Conservation (phyloP, 2,329 filamentous ascomycete genomes). For the Dactylellina leptospora region DNA sequence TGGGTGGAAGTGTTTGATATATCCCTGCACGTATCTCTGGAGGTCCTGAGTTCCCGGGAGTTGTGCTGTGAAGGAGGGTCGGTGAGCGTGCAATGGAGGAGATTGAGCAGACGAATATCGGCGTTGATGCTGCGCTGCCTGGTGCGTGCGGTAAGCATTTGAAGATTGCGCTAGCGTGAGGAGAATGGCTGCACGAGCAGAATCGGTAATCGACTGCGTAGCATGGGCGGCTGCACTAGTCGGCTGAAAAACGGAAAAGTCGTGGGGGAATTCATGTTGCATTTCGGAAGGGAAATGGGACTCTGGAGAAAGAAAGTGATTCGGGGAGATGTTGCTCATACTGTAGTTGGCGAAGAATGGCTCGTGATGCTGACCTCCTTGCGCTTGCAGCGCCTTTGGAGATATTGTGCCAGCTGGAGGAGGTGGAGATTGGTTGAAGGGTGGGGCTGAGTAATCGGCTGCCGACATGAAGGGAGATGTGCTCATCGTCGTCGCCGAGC, state of each 20-base stretch:
- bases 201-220: conserved; percentile 73
- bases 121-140: conserved; percentile 65
- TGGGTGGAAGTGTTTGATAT: conserved; percentile 90
- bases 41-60: conserved; percentile 85
- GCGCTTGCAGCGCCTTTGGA: conserved; percentile 55
- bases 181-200: conserved; percentile 71
- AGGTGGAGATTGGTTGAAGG: conserved; percentile 57
- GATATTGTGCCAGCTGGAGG: conserved; percentile 57
- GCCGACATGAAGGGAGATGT: conserved; percentile 55
- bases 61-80: conserved; percentile 59
- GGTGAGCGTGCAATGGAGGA: conserved; percentile 55
- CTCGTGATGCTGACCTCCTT: conserved; percentile 38
- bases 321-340: conserved; percentile 66
- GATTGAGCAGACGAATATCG: conserved; percentile 57
- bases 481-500: conserved; percentile 49
- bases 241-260: conserved; percentile 62
- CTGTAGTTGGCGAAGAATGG: conserved; percentile 49
- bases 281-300: conserved; percentile 62
- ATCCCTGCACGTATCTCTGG: conserved; percentile 87
- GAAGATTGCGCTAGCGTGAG: conserved; percentile 70
- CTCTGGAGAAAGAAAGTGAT: conserved; percentile 63
- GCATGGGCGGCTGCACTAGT: conserved; percentile 60
- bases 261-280: conserved; percentile 69
- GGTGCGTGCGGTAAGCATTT: conserved; percentile 69
- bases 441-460: conserved; percentile 56